Evolutionary conservation across 208 protist species (phyloP), one percentile per base, ranked within the genome.

Genomic region (Trypanosoma cruzi): DNA sequence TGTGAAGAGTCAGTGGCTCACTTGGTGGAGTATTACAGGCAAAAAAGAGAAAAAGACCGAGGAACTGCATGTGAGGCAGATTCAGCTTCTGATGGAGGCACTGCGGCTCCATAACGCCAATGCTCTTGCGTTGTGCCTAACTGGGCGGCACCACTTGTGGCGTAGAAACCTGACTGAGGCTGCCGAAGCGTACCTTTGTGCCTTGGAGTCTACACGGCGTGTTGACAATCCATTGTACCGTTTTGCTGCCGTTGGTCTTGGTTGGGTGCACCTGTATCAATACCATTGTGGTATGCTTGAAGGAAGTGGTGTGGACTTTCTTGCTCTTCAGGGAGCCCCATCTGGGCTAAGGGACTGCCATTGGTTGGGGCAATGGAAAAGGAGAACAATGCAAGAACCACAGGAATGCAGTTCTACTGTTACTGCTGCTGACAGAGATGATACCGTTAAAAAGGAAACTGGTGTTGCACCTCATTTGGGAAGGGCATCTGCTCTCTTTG

Each of bases 401-500:
- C 22, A 11, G 48, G 6, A 26, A 18, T n/a, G 48, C 22, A 18
- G 22, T n/a, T 11, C 40, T 42, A 42, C 37, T 40, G 22, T 37
- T 37, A 28, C 42, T 36, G 29, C 31, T 55, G 22, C 42, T 42
- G 56, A n/a, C n/a, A 36, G 22, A 6, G 42, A n/a, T 32, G 18
- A 32, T 0, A 22, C 14, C 29, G n/a, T 44, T 24, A 18, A 32
- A 54, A 29, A 32, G 4, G 55, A 26, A 6, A 26, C 36, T 24
- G 71, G 57, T 29, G 57, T 42, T 31, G 32, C 0, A 34, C 48
- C 65, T 28, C 79, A 83, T 52, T 55, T 89, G 16, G 42, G 28
- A 2, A 62, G 81, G 3, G 80, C 79, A 0, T 73, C 79, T 64
- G 69, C 71, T 10, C 75, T 81, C 57, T 89, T 89, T 71, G 46